Conservation (phyloP, 805 yeast genomes). For the Monosporozyma unispora region DNA sequence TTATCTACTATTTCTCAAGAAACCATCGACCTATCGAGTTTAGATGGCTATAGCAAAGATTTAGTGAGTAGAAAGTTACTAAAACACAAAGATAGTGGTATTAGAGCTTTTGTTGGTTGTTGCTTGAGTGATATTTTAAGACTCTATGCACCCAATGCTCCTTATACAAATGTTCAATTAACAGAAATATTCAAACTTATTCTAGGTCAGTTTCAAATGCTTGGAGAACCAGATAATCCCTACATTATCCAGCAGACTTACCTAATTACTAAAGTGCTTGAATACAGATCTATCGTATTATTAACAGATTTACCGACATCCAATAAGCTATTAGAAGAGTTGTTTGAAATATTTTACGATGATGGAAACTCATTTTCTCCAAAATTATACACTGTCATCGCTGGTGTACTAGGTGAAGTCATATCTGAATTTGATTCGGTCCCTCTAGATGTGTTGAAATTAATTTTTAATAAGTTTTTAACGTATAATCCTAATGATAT, state of each 20-base stretch:
- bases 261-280: slow-evolving; percentile 59
- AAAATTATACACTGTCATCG: slow-evolving; percentile 50
- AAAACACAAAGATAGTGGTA: slow-evolving; percentile 53
- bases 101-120: slow-evolving; percentile 62
- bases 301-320: slow-evolving; percentile 67
- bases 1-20: slow-evolving; percentile 57
- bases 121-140: slow-evolving; percentile 69
- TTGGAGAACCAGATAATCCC: slow-evolving; percentile 48
- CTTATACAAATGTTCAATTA: slow-evolving; percentile 58
- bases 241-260: slow-evolving; percentile 56
- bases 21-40: slow-evolving; percentile 37
- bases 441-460: slow-evolving; percentile 49
- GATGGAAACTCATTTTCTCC: slow-evolving; percentile 38
- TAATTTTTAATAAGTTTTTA: slow-evolving; percentile 58
- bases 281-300: slow-evolving; percentile 63
- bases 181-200: slow-evolving; percentile 59
- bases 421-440: slow-evolving; percentile 61
- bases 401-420: slow-evolving; percentile 67
- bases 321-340: slow-evolving; percentile 40
- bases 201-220: slow-evolving; percentile 48
- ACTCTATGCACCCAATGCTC: slow-evolving; percentile 84
- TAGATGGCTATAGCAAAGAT: slow-evolving; percentile 40
- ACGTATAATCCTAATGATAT: slow-evolving; percentile 23
- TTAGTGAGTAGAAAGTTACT: slow-evolving; percentile 52
- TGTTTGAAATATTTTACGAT: slow-evolving; percentile 58